These are phyloP conservation scores for Niebla homalea DNA, from an alignment of 495 filamentous ascomycete genomes.

Conservation along the genomic window DNA sequence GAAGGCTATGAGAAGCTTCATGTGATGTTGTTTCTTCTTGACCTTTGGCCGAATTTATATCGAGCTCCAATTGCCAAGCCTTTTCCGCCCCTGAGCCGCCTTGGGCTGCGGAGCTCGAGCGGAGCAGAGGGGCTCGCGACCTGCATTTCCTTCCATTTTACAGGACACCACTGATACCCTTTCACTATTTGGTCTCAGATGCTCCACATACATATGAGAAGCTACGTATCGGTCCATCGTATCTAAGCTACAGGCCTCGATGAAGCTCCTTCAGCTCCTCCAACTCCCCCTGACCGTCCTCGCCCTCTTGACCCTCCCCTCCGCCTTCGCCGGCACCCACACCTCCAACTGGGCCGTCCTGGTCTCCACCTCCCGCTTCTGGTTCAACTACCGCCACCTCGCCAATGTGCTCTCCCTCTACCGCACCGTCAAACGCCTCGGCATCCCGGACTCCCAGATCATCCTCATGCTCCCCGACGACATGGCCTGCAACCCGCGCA, in stretches of 20 bases:
- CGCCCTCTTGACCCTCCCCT: constrained; percentile 31
- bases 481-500: constrained; percentile 98
- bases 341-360: constrained; percentile 98
- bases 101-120: too few relatives aligned
- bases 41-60: too few relatives aligned
- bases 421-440: constrained; percentile 93
- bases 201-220: too few relatives aligned
- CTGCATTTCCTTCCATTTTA: too few relatives aligned
- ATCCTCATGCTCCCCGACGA: constrained; percentile 99
- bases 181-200: too few relatives aligned
- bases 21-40: too few relatives aligned
- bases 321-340: constrained; percentile 53
- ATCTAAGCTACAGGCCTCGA: neutral
- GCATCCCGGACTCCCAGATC: constrained; percentile 96
- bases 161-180: too few relatives aligned
- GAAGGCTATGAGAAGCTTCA: too few relatives aligned
- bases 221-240: too few relatives aligned
- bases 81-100: too few relatives aligned
- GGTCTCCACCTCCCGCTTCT: constrained; percentile 96
- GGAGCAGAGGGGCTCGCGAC: too few relatives aligned
- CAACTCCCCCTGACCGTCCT: constrained; percentile 29
- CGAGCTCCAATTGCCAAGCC: too few relatives aligned
- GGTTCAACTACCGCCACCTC: constrained; percentile 99
- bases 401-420: constrained; percentile 97
- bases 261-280: constrained; percentile 14